phyloP scores from a whole-genome alignment of 2,329 filamentous ascomycete genomes.

The Neurospora sp. region DNA sequence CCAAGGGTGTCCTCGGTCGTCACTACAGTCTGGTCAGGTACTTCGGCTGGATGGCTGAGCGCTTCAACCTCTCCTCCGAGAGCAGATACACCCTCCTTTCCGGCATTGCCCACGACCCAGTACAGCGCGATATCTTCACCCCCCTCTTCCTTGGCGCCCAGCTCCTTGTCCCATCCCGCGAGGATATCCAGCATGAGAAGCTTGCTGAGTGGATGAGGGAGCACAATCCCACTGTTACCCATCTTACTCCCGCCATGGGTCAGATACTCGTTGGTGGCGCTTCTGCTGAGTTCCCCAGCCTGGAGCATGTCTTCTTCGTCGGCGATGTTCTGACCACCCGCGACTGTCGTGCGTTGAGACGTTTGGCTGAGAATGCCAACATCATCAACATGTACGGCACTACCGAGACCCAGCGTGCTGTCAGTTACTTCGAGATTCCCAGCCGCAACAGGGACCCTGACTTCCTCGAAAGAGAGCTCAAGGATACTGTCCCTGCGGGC shows the following conservation, averaged over 20 bases:
- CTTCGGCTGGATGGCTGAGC: constrained; percentile 87
- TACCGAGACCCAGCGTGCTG: constrained; percentile 72
- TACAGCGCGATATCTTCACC: constrained; percentile 73
- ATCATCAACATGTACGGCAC: constrained; percentile 86
- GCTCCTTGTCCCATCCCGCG: constrained; percentile 66
- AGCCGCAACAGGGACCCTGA: constrained; percentile 51
- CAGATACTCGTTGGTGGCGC: constrained; percentile 86
- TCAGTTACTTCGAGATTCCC: constrained; percentile 74
- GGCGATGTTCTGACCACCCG: constrained; percentile 80
- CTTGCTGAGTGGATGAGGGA: constrained; percentile 82
- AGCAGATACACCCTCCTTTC: constrained; percentile 74
- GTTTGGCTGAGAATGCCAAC: constrained; percentile 61
- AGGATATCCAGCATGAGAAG: constrained; percentile 78
- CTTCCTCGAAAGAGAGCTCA: constrained; percentile 29
- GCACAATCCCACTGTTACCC: constrained; percentile 65
- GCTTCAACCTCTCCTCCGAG: constrained; percentile 62
- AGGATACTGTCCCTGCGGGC: constrained; percentile 72
- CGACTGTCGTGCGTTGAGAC: constrained; percentile 68
- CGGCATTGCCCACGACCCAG: constrained; percentile 71
- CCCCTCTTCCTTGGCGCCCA: constrained; percentile 79
- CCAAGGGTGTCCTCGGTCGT: constrained; percentile 79
- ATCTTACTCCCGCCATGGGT: constrained; percentile 93
- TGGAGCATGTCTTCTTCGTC: constrained; percentile 81
- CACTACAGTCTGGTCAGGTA: constrained; percentile 82
- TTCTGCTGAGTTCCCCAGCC: constrained; percentile 60